Conservation (phyloP, 148 eudicot species). For the Rhododendron kiyosumense region DNA sequence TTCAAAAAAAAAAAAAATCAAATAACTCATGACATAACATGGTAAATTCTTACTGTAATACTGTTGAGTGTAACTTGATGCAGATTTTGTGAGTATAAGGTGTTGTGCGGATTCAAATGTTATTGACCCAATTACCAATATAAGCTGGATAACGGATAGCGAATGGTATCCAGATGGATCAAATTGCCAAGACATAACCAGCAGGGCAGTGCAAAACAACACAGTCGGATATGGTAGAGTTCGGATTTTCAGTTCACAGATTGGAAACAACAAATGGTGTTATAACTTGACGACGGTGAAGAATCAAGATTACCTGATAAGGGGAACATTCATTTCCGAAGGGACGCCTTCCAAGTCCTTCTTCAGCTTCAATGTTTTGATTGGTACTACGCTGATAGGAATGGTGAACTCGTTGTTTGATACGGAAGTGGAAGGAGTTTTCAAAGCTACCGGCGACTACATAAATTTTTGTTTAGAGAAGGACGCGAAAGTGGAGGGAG, state of each 20-base stretch:
- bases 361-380: slow-evolving; percentile 14
- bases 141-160: slow-evolving; percentile 26
- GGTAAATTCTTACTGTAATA: neutral
- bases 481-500: neutral
- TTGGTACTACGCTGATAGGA: slow-evolving; percentile 23
- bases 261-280: slow-evolving; percentile 30
- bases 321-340: slow-evolving; percentile 29
- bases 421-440: slow-evolving; percentile 21
- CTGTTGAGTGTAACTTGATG: neutral
- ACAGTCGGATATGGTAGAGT: slow-evolving; percentile 5
- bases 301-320: slow-evolving; percentile 31
- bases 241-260: slow-evolving; percentile 22
- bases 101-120: slow-evolving; percentile 22
- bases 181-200: slow-evolving; percentile 22
- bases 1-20: too few relatives aligned
- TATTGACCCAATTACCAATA: slow-evolving; percentile 23
- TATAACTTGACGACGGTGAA: slow-evolving; percentile 25
- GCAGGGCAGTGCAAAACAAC: neutral
- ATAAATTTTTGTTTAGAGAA: slow-evolving; percentile 28
- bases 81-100: slow-evolving; percentile 33
- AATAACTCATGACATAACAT: too few relatives aligned
- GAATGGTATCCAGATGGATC: slow-evolving; percentile 26
- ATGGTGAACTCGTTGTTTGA: slow-evolving; percentile 22
- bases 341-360: slow-evolving; percentile 13
- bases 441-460: slow-evolving; percentile 20